These are phyloP conservation scores for Nemania bipapillata DNA, from an alignment of 2,329 filamentous ascomycete species.

Conservation along the genomic window DNA sequence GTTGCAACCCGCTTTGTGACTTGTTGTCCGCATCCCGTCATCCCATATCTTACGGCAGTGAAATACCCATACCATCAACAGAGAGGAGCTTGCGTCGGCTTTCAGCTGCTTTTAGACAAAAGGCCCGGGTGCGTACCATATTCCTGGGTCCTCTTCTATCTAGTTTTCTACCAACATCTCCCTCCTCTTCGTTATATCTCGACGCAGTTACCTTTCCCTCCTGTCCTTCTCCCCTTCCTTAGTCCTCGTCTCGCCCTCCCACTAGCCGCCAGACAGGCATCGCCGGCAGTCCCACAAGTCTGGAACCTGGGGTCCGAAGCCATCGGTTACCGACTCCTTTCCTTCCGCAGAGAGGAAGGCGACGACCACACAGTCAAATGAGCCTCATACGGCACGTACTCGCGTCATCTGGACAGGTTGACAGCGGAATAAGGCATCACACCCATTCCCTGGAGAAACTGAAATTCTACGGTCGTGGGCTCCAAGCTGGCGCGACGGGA, in stretches of 20 bases:
- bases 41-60: constrained; percentile 28
- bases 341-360: constrained; percentile 20
- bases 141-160: constrained; percentile 46
- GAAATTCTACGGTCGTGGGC: constrained; percentile 25
- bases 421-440: constrained; percentile 20
- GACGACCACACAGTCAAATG: constrained; percentile 31
- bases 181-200: constrained; percentile 34
- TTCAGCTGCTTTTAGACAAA: constrained; percentile 47
- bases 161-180: constrained; percentile 24
- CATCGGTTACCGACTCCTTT: constrained; percentile 27
- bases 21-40: constrained; percentile 23
- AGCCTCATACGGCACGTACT: constrained; percentile 32
- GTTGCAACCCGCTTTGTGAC: constrained; percentile 38
- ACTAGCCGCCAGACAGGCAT: constrained; percentile 24
- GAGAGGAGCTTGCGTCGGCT: constrained; percentile 34
- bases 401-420: constrained; percentile 23
- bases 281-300: constrained; percentile 40
- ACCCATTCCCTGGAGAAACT: constrained; percentile 25
- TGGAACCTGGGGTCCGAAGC: constrained; percentile 23
- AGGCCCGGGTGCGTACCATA: constrained; percentile 48
- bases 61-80: constrained; percentile 31
- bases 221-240: constrained; percentile 3
- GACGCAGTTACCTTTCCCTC: constrained; percentile 19
- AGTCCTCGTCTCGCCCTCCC: constrained; percentile 23
- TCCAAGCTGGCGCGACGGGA: constrained; percentile 39